Base-by-base conservation (phyloP, 257 asterid genomes). In the Euphrasia confusa region DNA sequence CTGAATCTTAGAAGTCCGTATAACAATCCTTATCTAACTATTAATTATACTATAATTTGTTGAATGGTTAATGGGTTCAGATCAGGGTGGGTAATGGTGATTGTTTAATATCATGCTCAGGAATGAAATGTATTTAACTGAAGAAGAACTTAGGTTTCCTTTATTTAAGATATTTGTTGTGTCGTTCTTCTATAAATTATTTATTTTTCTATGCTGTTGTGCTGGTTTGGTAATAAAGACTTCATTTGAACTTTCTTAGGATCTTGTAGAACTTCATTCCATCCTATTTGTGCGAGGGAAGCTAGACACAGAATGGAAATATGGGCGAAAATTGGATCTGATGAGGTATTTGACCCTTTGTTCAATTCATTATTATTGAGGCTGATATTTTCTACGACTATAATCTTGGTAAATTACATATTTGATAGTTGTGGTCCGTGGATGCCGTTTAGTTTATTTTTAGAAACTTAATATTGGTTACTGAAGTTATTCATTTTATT, bases 211-310 rank as follows among this genome's bases (percentile, higher is more conserved):
- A 45, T 60, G 50, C 8, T 13, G 21, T 67, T 75, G 21, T 63
- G 61, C 42, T 77, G 32, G 11, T 68, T 50, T 45, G 37, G 52
- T 74, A 54, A 63, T 74, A 72, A 56, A 60, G 8, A 58, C 54
- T 64, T 70, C 71, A 53, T 76, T 83, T 71, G 35, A 59, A 74
- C 64, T 68, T 72, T 74, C 44, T 44, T 85, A 93, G 99, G 97
- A 72, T 83, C 96, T 79, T 93, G 99, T 80, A 87, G 99, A 81
- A 85, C 91, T 61, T 84, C 97, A 27, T 93, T 93, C 79, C 99
- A 93, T 79, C 99, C 99, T 68, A 79, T 87, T 62, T 93, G 99
- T 82, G 99, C 97, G 33, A 80, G 99, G 82, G 99, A 93, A 74
- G 97, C 96, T 59, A 75, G 75, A 61, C 89, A 89, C 74, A 78